These are phyloP conservation scores for Lindgomyces ingoldianus DNA, from an alignment of 495 filamentous ascomycete species.

Conservation along the genomic window DNA sequence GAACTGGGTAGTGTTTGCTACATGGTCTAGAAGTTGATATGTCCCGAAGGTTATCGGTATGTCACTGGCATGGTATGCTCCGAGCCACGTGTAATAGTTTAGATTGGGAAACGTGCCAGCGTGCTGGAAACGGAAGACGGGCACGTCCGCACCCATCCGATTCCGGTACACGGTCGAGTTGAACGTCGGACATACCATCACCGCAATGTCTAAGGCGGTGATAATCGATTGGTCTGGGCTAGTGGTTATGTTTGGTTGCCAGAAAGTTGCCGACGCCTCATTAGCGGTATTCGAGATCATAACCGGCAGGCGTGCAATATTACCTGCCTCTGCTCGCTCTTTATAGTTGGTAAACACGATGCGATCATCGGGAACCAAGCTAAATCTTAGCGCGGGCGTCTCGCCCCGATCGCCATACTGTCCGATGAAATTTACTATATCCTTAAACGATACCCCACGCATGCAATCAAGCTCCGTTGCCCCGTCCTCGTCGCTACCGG, in stretches of 20 bases:
- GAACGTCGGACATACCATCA: constrained; percentile 42
- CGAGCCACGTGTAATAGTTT: constrained; percentile 50
- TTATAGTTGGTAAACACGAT: constrained; percentile 51
- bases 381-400: constrained; percentile 40
- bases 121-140: constrained; percentile 47
- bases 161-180: constrained; percentile 6
- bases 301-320: constrained; percentile 2
- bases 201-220: constrained; percentile 1
- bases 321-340: constrained; percentile 37
- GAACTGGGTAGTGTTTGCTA: constrained; percentile 40
- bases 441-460: constrained; percentile 45
- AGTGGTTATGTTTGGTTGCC: constrained; percentile 39
- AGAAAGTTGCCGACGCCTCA: constrained; percentile 2
- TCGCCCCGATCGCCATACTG: constrained; percentile 6
- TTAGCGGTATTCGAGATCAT: constrained; percentile 19
- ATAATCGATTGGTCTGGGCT: constrained; percentile 37
- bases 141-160: not conserved
- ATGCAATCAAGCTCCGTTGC: constrained; percentile 49
- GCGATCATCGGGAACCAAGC: constrained; percentile 45
- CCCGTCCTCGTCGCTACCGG: constrained; percentile 33
- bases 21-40: constrained; percentile 34
- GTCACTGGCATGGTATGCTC: constrained; percentile 55
- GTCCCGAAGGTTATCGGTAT: constrained; percentile 53
- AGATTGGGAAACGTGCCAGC: constrained; percentile 53
- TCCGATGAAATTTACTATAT: constrained; percentile 48